Evolutionary conservation across 306 rosid genomes (phyloP), one percentile per base, ranked within the genome.

Genomic region (Argentina anserina): DNA sequence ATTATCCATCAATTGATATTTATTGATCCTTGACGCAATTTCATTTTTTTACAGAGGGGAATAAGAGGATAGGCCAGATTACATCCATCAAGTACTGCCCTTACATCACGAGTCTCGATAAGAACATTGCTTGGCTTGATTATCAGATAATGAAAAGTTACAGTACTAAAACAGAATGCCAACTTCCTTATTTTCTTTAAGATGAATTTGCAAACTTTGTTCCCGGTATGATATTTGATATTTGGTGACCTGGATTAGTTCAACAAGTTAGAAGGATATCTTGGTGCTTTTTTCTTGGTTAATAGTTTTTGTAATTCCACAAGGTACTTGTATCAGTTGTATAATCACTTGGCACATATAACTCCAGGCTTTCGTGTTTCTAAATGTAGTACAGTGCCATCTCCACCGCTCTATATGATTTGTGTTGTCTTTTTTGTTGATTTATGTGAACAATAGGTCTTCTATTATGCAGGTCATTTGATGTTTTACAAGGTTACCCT

Each of bases 401-500:
- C 41, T 58, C 12, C 43, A 49, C 21, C 41, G 26, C 33, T 15
- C 18, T 36, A 34, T 21, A 42, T n/a, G 49, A 41, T 71, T 46
- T 67, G 18, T 49, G 34, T 25, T 6, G 61, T 78, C 41, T 50
- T 76, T 29, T 78, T 42, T 50, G 43, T 58, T 66, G 17, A 33
- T 60, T 67, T 69, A 0, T 15, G n/a, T 41, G 47, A 43, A 26
- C 67, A 60, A 31, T 25, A 33, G 10, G 55, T 39, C 36, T 8
- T 33, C 39, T 76, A 69, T 78, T n/a, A 15, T 85, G 81, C 96
- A 94, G 97, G 88, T 80, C 86, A 20, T 82, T 65, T 84, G 86
- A 83, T 77, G 43, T 77, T 47, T 75, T 91, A 71, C 91, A 90
- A 77, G 83, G 87, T 79, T 76, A 83, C 77, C 92, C 95, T 78